Evolutionary conservation across 345 rosid species (phyloP).

Genomic region (Raphanus sativus): DNA sequence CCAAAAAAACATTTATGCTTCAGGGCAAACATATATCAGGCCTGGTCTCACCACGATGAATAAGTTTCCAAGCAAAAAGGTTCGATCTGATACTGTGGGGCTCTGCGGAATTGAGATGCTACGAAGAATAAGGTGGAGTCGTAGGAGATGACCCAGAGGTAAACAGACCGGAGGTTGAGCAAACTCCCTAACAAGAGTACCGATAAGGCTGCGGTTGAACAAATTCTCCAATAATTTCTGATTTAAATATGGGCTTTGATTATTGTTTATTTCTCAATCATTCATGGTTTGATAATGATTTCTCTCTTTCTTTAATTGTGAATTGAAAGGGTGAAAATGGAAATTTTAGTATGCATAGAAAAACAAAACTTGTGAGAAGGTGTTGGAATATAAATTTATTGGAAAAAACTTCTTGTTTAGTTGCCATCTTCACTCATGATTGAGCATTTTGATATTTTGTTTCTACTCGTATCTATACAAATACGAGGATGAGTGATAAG

Average conservation of each 20-base stretch:
- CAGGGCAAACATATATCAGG: too few species aligned
- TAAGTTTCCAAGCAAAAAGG: too few species aligned
- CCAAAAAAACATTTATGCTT: too few species aligned
- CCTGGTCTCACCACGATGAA: too few species aligned
- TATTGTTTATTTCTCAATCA: too few species aligned
- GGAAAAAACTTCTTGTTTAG: not conserved
- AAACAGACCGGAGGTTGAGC: not conserved
- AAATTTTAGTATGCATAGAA: not conserved
- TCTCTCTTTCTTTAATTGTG: too few species aligned
- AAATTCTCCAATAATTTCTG: not conserved
- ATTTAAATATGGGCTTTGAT: not conserved
- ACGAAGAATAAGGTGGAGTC: not conserved
- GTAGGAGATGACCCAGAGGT: not conserved
- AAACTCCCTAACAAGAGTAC: not conserved
- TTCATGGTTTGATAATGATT: too few species aligned
- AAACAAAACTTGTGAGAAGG: not conserved
- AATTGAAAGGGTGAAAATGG: too few species aligned
- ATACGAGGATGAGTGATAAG: too few species aligned
- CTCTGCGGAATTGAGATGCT: too few species aligned
- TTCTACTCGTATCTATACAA: not conserved
- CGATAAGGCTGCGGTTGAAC: not conserved
- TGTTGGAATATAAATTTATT: not conserved
- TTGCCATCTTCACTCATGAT: not conserved
- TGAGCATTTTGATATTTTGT: too few species aligned
- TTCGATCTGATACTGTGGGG: too few species aligned